Evolutionary conservation across 345 rosid species (phyloP).

Genomic region (Arabidopsis thaliana): DNA sequence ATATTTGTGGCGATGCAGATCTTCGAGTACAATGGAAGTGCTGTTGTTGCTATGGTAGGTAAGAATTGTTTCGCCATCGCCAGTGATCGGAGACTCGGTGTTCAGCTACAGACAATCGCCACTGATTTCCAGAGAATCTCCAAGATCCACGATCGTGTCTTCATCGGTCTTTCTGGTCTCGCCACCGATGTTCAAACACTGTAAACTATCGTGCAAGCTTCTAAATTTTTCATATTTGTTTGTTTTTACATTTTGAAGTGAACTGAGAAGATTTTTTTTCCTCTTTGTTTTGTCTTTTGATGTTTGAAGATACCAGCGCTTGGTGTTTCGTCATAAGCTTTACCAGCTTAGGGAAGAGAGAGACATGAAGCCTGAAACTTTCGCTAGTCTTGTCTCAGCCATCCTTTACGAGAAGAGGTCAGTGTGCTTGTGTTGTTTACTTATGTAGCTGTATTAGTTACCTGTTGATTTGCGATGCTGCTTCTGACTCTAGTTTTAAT

Average conservation of each 20-base stretch:
- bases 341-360: slow-evolving; percentile 95
- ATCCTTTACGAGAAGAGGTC: slow-evolving; percentile 96
- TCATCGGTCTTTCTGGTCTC: slow-evolving; percentile 92
- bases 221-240: neutral
- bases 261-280: slow-evolving; percentile 14
- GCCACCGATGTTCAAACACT: slow-evolving; percentile 94
- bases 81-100: slow-evolving; percentile 91
- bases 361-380: slow-evolving; percentile 99
- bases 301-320: slow-evolving; percentile 79
- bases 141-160: slow-evolving; percentile 84
- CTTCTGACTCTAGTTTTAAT: neutral
- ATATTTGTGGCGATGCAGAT: slow-evolving; percentile 54
- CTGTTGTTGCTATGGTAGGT: slow-evolving; percentile 98
- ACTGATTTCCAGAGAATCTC: slow-evolving; percentile 90
- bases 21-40: slow-evolving; percentile 98
- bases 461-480: neutral
- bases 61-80: slow-evolving; percentile 99
- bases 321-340: slow-evolving; percentile 86
- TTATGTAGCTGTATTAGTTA: slow-evolving; percentile 4
- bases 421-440: neutral
- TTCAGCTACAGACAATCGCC: slow-evolving; percentile 94
- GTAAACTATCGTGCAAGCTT: slow-evolving; percentile 45
- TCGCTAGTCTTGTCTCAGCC: slow-evolving; percentile 94
- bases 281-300: slow-evolving; percentile 26
- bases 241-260: neutral